Evolutionary conservation across 2,329 filamentous ascomycete genomes (phyloP), one percentile per base, ranked within the genome.

Genomic region (Fusarium nisikadoi): DNA sequence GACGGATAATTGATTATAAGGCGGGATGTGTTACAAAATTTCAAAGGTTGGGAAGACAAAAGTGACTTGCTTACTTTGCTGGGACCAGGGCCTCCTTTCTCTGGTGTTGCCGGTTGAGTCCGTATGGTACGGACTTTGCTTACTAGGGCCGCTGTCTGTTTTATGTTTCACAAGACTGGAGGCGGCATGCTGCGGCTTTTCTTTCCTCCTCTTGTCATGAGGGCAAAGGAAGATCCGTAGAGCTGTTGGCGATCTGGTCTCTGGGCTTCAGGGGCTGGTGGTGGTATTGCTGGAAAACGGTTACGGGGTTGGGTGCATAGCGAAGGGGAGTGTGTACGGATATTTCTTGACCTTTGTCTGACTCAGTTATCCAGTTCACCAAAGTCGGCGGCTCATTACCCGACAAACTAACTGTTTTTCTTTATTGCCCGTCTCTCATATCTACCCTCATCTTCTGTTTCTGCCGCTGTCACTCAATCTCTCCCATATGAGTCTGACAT

Each of bases 291-390:
- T 83, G 84, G 81, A 83, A 80, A 80, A 77, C 77, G 79, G 79
- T 80, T 79, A 75, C 71, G 79, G 75, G 76, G 76, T 76, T 76
- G 78, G 81, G 79, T 83, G 82, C 82, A 83, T 83, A 83, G 82
- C 82, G 82, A 82, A 80, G 80, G 80, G 81, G 80, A 81, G 81
- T 81, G 81, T 81, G 81, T 81, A 80, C 77, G 78, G 81, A 76
- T 80, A 79, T 80, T 79, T 78, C 77, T 80, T 81, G 80, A 79
- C 78, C 79, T 78, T 81, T 80, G 71, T 78, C 79, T 80, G 80
- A 78, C 68, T 76, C 71, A 74, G 75, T 74, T 77, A 73, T 77
- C 75, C 75, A 77, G 76, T 77, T 81, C 63, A 64, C 66, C 74
- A 71, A 73, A 77, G 71, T 77, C 63, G 63, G 59, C 62, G 65